A percentile compares a stretch with the other conserved stretches of the same genome.
Conservation (phyloP, 2,329 filamentous ascomycete species). For the Incumbomyces lentus region DNA sequence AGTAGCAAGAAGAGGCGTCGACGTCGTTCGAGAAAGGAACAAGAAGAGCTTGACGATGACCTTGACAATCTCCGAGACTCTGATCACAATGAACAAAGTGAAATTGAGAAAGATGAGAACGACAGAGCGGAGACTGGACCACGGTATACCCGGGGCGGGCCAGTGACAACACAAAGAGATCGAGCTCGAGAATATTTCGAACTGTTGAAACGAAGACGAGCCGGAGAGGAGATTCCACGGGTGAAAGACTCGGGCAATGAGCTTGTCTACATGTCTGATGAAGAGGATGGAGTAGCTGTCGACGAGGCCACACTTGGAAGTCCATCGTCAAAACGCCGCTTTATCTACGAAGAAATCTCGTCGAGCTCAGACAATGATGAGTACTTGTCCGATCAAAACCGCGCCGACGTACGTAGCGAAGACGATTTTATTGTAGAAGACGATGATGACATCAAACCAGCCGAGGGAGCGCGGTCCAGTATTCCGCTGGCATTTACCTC, state of each 20-base stretch:
- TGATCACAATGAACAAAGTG: slow-evolving; percentile 22
- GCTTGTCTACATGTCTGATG: slow-evolving; percentile 13
- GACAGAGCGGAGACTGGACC: slow-evolving; percentile 16
- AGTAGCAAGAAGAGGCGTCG: slow-evolving; percentile 1
- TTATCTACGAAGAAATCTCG: not conserved
- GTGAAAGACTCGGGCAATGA: slow-evolving; percentile 22
- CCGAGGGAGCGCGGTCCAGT: slow-evolving; percentile 28
- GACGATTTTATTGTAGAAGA: slow-evolving; percentile 59
- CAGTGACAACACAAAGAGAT: slow-evolving; percentile 30
- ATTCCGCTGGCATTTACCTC: slow-evolving; percentile 62
- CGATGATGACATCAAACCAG: slow-evolving; percentile 29
- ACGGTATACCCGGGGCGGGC: slow-evolving; percentile 32
- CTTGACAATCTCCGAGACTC: slow-evolving; percentile 36
- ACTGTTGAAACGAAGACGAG: slow-evolving; percentile 32
- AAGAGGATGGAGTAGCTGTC: slow-evolving; percentile 18
- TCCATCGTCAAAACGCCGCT: not conserved
- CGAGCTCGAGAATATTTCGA: slow-evolving; percentile 34
- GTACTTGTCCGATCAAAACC: slow-evolving; percentile 10
- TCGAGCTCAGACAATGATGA: slow-evolving; percentile 12
- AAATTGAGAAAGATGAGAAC: slow-evolving; percentile 18
- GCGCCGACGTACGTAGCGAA: slow-evolving; percentile 32
- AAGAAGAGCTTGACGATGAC: slow-evolving; percentile 36
- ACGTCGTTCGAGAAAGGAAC: slow-evolving; percentile 22
- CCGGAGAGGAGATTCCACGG: slow-evolving; percentile 29
- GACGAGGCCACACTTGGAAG: slow-evolving; percentile 9